Base-by-base conservation (phyloP, 495 filamentous ascomycete species). In the Copromyces sp. region DNA sequence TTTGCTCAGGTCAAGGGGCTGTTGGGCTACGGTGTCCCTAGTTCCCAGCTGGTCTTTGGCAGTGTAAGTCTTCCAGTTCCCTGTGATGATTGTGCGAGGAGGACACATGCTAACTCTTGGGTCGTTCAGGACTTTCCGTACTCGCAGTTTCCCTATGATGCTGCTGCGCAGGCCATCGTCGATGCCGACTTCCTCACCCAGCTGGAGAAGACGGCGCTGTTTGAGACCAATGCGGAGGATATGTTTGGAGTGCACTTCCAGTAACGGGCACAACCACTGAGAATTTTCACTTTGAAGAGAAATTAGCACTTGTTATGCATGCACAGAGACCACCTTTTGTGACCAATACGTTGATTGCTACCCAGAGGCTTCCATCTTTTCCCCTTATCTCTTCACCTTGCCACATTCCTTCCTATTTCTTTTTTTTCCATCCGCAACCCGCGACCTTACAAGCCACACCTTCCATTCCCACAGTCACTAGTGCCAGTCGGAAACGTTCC, bases 1-100 rank as follows among this genome's bases (percentile, higher is more conserved):
- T 72, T 72, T 68, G 47, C 35, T 53, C 47, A 72, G 37, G 70
- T 72, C 45, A 72, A 72, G 9, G 70, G 70, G 16, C 38, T 72
- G 37, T 6, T 72, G 47, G 45, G 44, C 59, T 72, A 68, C 11
- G 42, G 45, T 4, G 70, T 72, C 9, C 70, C 70, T 20, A 68
- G 14, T 39, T 68, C 70, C 4, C 70, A 72, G 70, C 39, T 72
- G 17, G 70, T 72, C 8, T 72, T 9, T 68, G 70, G 70, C 6
- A 38, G 45, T 68, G 70, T 72, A 12, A 65, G 70, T 68, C 11
- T 59, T 4, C 20, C n/a, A 11, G 20, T 2, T 4, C 20, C 20
- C n/a, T 4, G 2, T 7, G 47, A 59, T 59, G 47, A 20, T 24
- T 3, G 9, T 59, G 4, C 47, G 4, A 47, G 20, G 2, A 47